Conservation (phyloP, 441 rosid genomes). For the Gossypium trilobum region DNA sequence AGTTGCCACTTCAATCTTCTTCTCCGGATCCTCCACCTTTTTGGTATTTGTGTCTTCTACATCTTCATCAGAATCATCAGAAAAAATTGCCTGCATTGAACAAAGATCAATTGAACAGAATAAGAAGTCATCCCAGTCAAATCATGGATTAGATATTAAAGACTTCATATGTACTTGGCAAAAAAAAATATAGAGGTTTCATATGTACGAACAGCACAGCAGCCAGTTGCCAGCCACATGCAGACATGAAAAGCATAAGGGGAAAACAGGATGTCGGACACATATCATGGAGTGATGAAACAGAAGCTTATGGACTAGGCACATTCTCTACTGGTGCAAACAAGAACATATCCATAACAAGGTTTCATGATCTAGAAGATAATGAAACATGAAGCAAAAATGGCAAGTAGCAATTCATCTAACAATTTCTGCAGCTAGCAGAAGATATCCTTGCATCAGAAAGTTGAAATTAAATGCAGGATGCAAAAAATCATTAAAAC, state of each 20-base stretch:
- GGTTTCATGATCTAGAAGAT: not conserved
- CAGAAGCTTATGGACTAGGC: not conserved
- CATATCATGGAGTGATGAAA: too few relatives aligned
- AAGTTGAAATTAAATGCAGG: not conserved
- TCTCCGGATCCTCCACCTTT: slow-evolving; percentile 45
- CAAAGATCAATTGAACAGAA: not conserved
- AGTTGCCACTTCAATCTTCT: slow-evolving; percentile 68
- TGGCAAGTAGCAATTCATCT: slow-evolving; percentile 1
- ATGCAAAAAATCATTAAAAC: not conserved
- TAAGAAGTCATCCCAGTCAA: not conserved
- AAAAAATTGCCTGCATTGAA: slow-evolving; percentile 74
- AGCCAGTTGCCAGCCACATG: not conserved
- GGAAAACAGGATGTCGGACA: not conserved
- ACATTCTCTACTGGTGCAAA: not conserved
- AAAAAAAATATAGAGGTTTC: not conserved
- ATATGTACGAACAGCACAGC: not conserved
- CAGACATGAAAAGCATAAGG: not conserved
- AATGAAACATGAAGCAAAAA: not conserved
- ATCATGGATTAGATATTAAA: not conserved
- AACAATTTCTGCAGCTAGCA: not conserved
- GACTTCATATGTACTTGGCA: not conserved
- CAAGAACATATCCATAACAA: not conserved
- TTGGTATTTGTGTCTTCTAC: not conserved
- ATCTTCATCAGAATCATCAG: slow-evolving; percentile 78
- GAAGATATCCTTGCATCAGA: not conserved